Base-by-base conservation (phyloP, 768 basidiomycete species). In the Amanita jacksonii region DNA sequence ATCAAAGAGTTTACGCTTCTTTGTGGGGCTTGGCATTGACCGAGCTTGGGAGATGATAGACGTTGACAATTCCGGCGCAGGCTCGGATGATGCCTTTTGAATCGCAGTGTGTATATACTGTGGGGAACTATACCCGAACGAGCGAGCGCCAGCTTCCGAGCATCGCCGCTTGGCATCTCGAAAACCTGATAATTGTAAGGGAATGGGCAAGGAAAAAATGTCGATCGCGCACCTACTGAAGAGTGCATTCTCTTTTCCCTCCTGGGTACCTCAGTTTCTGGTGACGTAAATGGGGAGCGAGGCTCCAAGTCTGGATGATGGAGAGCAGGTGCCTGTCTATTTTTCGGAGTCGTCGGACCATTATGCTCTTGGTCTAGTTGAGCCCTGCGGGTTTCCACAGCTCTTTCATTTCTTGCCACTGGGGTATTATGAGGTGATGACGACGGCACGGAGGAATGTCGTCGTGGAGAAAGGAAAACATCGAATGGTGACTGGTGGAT, bases 1-100 rank as follows among this genome's bases (percentile, higher is more conserved):
- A 15, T 43, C 43, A 16, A 28, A 36, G 8, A 43, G 23, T 43
- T 43, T 43, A 35, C 25, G 43, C 8, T 43, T 43, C 24, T 32
- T 43, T 10, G 24, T 25, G 12, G 34, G 34, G 13, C 33, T 36
- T 19, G 43, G 43, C 20, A 33, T 24, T n/a, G 33, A 36, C 13
- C 16, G 33, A 6, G 6, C 16, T 34, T 15, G 8, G 15, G 15
- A 8, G n/a, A 37, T 19, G 43, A 43, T 28, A 34, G 24, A 22
- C 18, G 9, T 12, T 13, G 24, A 36, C 15, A 13, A 25, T 28
- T 43, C 16, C 13, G 23, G 23, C 3, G 23, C 16, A 24, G 43
- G 43, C 24, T 43, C 43, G n/a, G 43, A 43, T n/a, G 5, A 12
- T 0, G 34, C 32, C 34, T 36, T 35, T 4, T 36, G 33, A 3